Percentiles rank a stretch among this genome's conserved stretches.
phyloP scores from a whole-genome alignment of 352 stramenopile species.

The Pythium rishiriense region DNA sequence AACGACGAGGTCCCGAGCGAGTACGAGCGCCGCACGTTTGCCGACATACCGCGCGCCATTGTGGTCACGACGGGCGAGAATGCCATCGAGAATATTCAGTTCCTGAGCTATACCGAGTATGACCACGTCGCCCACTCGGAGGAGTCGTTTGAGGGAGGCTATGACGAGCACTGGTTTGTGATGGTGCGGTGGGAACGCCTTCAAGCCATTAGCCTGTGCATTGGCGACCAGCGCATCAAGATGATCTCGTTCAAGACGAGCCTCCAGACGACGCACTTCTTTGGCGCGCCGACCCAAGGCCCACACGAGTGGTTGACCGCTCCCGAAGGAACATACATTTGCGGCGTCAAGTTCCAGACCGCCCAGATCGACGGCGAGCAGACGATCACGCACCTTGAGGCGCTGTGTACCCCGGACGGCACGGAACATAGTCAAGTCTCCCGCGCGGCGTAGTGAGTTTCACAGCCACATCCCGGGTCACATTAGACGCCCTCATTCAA shows the following conservation, averaged over 20 bases:
- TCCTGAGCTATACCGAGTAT: not conserved
- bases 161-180: constrained; percentile 1
- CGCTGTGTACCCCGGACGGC: not conserved
- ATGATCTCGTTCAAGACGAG: constrained; percentile 2
- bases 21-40: not conserved
- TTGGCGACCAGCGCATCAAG: not conserved
- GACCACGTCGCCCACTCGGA: not conserved
- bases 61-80: not conserved
- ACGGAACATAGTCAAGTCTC: not conserved
- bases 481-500: no score
- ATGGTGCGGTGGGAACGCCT: not conserved
- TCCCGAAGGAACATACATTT: not conserved
- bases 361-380: not conserved
- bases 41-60: not conserved
- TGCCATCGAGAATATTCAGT: not conserved
- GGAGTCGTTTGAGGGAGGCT: not conserved
- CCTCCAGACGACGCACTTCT: not conserved
- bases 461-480: no score
- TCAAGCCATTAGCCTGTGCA: not conserved
- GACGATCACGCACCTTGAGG: not conserved
- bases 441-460: not conserved
- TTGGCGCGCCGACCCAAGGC: not conserved
- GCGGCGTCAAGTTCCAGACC: not conserved
- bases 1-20: not conserved
- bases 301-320: not conserved